Percentiles rank a stretch among this genome's conserved stretches.
These are phyloP conservation scores for Porodaedalea pini DNA, from an alignment of 1,284 basidiomycete species.

Conservation along the genomic window DNA sequence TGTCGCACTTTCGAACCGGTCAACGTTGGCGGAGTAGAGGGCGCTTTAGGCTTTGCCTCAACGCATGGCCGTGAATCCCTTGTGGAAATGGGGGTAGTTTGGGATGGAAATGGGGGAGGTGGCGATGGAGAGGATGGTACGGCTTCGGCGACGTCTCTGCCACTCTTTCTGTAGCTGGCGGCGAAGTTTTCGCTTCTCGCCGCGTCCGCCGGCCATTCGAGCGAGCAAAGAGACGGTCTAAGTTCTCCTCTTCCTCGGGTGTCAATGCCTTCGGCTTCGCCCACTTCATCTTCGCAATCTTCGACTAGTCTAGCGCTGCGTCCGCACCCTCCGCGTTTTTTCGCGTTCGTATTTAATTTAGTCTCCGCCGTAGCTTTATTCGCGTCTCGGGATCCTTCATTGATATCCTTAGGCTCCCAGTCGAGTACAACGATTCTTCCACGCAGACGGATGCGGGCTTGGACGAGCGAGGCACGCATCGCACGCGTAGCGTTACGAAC, in stretches of 20 bases:
- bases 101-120: no score
- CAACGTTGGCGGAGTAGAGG: background rate
- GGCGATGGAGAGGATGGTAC: background rate
- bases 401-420: no score
- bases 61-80: no score
- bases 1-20: background rate
- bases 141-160: background rate
- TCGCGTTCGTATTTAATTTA: background rate
- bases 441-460: background rate
- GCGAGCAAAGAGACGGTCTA: background rate
- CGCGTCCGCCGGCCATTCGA: background rate
- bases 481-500: background rate
- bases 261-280: background rate
- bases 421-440: background rate
- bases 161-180: background rate
- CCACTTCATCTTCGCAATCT: background rate
- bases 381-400: no score
- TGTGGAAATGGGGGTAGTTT: no score
- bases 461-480: background rate
- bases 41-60: no score
- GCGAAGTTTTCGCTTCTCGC: no score
- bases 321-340: background rate
- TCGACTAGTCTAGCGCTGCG: background rate
- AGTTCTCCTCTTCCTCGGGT: background rate
- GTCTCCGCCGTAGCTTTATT: background rate